Evolutionary conservation across 441 rosid genomes (phyloP).

Genomic region (Lepidium campestre): DNA sequence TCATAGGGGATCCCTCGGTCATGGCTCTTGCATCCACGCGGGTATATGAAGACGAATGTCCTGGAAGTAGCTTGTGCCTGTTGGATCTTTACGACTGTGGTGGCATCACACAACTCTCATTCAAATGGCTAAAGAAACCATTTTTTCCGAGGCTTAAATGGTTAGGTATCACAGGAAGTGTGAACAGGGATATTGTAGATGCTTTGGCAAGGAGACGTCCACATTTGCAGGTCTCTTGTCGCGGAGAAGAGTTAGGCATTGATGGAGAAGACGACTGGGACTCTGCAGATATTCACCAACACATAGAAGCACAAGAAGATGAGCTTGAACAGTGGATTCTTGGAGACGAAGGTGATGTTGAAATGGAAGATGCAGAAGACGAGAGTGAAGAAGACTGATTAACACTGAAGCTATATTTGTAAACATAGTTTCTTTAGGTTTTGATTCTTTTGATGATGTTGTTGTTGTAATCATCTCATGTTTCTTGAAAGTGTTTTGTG

Average conservation of each 20-base stretch:
- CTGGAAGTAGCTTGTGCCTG: constrained; percentile 62
- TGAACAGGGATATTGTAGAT: constrained; percentile 70
- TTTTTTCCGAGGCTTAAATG: constrained; percentile 82
- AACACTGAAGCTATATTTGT: not conserved
- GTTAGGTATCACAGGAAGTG: constrained; percentile 80
- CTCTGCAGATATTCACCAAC: constrained; percentile 47
- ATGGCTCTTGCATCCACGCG: constrained; percentile 90
- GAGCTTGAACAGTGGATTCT: constrained; percentile 69
- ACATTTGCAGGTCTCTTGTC: constrained; percentile 54
- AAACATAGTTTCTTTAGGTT: not conserved
- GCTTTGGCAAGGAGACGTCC: constrained; percentile 76
- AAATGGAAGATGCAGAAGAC: constrained; percentile 47
- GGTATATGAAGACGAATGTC: constrained; percentile 56
- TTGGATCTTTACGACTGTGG: constrained; percentile 87
- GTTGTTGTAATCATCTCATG: not conserved
- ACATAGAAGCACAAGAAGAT: constrained; percentile 59
- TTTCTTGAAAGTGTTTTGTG: not conserved
- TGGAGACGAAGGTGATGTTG: constrained; percentile 47
- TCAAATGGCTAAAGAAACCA: constrained; percentile 79
- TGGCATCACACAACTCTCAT: constrained; percentile 68
- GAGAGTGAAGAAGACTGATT: constrained; percentile 23
- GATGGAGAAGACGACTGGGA: constrained; percentile 49
- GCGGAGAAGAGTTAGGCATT: constrained; percentile 74
- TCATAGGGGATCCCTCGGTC: constrained; percentile 67
- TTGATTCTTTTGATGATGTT: not conserved